Evolutionary conservation across 2,329 filamentous ascomycete species (phyloP).

Genomic region (Hortaea werneckii): DNA sequence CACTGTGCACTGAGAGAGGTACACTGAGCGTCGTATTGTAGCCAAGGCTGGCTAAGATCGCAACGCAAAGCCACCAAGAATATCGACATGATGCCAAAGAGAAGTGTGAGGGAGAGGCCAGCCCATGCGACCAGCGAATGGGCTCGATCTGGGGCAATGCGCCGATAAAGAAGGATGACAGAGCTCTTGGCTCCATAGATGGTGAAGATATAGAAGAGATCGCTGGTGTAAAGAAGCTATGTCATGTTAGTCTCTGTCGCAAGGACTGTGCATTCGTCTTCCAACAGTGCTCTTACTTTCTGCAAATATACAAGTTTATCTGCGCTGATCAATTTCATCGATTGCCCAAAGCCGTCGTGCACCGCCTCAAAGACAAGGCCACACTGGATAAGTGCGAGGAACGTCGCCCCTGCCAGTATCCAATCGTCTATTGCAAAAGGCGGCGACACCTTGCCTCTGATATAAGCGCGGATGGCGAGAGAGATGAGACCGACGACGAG

Average conservation of each 20-base stretch:
- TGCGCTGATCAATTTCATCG: neutral
- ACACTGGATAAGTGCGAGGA: too few relatives aligned
- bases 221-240: neutral
- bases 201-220: neutral
- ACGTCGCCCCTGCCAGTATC: too few relatives aligned
- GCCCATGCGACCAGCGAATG: conserved; percentile 30
- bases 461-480: neutral
- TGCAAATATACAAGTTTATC: neutral
- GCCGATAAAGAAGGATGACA: conserved; percentile 35
- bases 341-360: neutral
- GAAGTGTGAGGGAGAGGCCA: conserved; percentile 9
- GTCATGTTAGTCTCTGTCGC: neutral
- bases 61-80: too few relatives aligned
- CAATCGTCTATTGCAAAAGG: too few relatives aligned
- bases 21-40: too few relatives aligned
- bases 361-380: too few relatives aligned
- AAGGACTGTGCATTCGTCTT: neutral
- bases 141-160: conserved; percentile 33
- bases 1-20: too few relatives aligned
- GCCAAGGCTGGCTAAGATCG: too few relatives aligned
- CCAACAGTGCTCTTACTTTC: neutral
- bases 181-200: conserved; percentile 36
- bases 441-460: neutral
- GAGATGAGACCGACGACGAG: neutral
- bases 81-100: too few relatives aligned